A percentile compares a stretch with the other conserved stretches of the same genome.
phyloP scores from a whole-genome alignment of 148 eudicot genomes.

The Rhododendron mucronatum region DNA sequence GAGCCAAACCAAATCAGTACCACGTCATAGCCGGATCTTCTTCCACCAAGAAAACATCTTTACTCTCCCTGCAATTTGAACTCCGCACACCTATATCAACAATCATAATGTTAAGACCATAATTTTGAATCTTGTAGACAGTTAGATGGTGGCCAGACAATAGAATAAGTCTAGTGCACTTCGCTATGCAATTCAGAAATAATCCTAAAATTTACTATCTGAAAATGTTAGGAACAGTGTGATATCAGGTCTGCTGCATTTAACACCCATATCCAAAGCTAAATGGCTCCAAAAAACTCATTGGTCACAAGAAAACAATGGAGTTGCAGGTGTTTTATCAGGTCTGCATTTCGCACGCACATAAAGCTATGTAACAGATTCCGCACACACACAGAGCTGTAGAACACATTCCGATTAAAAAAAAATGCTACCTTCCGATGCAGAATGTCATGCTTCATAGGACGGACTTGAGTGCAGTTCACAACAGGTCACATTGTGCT shows the following conservation, averaged over 20 bases:
- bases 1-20: not conserved
- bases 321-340: not conserved
- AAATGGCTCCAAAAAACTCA: not conserved
- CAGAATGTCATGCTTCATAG: not conserved
- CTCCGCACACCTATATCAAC: not conserved
- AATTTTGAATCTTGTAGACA: not conserved
- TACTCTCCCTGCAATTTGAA: not conserved
- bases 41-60: not conserved
- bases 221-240: not conserved
- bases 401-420: too few relatives aligned
- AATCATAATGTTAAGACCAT: not conserved
- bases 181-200: too few relatives aligned
- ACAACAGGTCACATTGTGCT: not conserved
- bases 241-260: too few relatives aligned
- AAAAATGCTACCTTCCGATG: too few relatives aligned
- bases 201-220: not conserved
- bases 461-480: not conserved
- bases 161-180: too few relatives aligned
- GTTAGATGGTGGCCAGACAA: too few relatives aligned
- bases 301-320: not conserved
- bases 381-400: too few relatives aligned
- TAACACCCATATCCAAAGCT: not conserved
- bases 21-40: not conserved
- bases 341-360: not conserved
- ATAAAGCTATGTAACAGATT: not conserved